Conservation (phyloP, 441 rosid genomes). For the Jatropha podagrica region DNA sequence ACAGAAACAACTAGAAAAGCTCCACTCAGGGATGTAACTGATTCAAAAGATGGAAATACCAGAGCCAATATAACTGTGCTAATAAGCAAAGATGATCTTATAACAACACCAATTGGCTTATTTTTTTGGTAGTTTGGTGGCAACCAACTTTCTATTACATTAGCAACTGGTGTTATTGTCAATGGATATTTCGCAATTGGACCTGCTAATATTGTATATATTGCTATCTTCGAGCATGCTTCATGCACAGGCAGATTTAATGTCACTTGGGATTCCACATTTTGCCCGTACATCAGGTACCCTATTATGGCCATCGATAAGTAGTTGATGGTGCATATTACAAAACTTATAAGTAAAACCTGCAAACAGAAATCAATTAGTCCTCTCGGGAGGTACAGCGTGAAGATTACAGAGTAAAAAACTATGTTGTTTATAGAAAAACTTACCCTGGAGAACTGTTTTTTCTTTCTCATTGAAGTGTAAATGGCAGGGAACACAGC, state of each 20-base stretch:
- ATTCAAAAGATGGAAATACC: constrained; percentile 39
- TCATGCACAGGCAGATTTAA: constrained; percentile 34
- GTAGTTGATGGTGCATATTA: constrained; percentile 36
- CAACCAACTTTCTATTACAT: constrained; percentile 28
- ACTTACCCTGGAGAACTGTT: constrained; percentile 24
- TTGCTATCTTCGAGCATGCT: constrained; percentile 40
- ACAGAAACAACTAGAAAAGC: constrained; percentile 30
- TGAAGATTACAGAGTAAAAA: too few relatives aligned
- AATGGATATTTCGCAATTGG: constrained; percentile 43
- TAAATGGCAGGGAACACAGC: constrained; percentile 29
- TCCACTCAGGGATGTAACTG: constrained; percentile 35
- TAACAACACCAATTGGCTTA: constrained; percentile 27
- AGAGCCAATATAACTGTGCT: constrained; percentile 34
- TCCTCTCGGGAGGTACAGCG: too few relatives aligned
- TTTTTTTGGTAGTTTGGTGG: constrained; percentile 27
- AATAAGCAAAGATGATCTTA: constrained; percentile 28
- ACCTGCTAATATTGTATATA: constrained; percentile 34
- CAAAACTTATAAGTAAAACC: constrained; percentile 40
- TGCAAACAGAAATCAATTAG: neutral
- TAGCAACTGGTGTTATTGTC: constrained; percentile 33
- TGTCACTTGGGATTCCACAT: constrained; percentile 40
- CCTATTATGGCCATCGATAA: constrained; percentile 39
- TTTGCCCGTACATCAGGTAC: constrained; percentile 38
- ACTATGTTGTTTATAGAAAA: too few relatives aligned
- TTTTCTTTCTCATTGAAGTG: constrained; percentile 25